A percentile compares a stretch with the other conserved stretches of the same genome.
Conservation (phyloP, 768 basidiomycete genomes). For the Lactifluus rugatus region DNA sequence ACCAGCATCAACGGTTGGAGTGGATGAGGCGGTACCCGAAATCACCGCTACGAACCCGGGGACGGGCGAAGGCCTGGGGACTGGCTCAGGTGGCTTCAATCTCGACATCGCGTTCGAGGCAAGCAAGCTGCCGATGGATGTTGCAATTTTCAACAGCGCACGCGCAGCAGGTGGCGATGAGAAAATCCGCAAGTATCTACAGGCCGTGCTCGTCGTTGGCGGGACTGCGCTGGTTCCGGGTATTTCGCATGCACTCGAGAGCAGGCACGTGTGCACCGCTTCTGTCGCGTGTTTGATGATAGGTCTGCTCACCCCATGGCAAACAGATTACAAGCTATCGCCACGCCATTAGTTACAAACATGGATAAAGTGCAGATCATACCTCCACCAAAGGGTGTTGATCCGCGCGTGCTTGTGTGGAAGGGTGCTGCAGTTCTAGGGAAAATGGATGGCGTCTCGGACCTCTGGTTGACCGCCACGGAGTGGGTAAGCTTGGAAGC, state of each 20-base stretch:
- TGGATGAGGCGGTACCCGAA: conserved; percentile 5
- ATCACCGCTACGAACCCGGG: conserved; percentile 4
- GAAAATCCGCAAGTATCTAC: conserved; percentile 80
- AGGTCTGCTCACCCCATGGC: not conserved
- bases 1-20: conserved; percentile 16
- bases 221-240: conserved; percentile 75
- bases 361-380: conserved; percentile 89
- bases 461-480: conserved; percentile 77
- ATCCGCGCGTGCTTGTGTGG: conserved; percentile 86
- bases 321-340: conserved; percentile 66
- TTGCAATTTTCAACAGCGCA: conserved; percentile 87
- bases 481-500: conserved; percentile 65
- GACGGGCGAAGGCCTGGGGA: not conserved
- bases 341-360: conserved; percentile 68
- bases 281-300: not conserved
- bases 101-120: conserved; percentile 82
- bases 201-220: conserved; percentile 80
- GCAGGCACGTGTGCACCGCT: conserved; percentile 46
- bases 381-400: conserved; percentile 87
- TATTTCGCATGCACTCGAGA: conserved; percentile 78
- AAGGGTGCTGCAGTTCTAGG: conserved; percentile 89
- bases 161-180: conserved; percentile 84
- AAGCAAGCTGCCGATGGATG: conserved; percentile 82
- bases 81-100: conserved; percentile 29
- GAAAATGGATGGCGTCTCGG: conserved; percentile 82